Evolutionary conservation across 2,329 filamentous ascomycete genomes (phyloP).

Genomic region (Trichoderma arundinaceum): DNA sequence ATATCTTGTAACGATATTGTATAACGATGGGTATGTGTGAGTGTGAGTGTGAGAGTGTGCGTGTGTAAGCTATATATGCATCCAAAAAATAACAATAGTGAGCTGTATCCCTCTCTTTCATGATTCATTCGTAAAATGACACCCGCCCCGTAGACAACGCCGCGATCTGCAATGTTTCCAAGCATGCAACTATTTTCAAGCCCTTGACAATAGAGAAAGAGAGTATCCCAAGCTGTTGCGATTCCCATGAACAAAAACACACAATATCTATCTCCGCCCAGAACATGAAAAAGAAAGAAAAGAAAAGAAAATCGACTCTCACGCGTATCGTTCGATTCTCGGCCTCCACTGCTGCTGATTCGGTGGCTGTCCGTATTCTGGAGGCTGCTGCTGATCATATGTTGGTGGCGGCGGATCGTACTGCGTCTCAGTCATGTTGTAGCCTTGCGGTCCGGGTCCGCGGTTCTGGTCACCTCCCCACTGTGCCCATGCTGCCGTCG

Average conservation of each 20-base stretch:
- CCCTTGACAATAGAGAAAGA: neutral
- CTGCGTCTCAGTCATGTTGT: neutral
- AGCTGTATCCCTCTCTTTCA: conserved; percentile 8
- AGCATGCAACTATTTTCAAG: neutral
- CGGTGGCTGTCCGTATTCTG: conserved; percentile 18
- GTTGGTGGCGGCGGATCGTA: conserved; percentile 27
- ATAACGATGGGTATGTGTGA: conserved; percentile 15
- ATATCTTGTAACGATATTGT: neutral
- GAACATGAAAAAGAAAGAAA: neutral
- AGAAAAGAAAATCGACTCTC: neutral
- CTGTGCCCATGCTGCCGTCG: conserved; percentile 34
- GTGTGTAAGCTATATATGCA: neutral
- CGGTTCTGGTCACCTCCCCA: conserved; percentile 18
- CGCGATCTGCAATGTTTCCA: conserved; percentile 6
- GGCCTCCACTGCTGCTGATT: conserved; percentile 34
- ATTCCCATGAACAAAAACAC: neutral
- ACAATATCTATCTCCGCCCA: neutral
- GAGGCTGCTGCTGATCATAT: conserved; percentile 17
- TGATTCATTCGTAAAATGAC: conserved; percentile 20
- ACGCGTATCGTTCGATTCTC: conserved; percentile 43
- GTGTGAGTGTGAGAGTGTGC: too few relatives aligned
- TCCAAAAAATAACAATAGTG: neutral
- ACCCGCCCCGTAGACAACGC: conserved; percentile 8
- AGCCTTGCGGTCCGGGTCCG: neutral
- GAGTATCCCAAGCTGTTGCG: conserved; percentile 6